Evolutionary conservation across 768 basidiomycete genomes (phyloP).

Genomic region (Tulasnella sp.): DNA sequence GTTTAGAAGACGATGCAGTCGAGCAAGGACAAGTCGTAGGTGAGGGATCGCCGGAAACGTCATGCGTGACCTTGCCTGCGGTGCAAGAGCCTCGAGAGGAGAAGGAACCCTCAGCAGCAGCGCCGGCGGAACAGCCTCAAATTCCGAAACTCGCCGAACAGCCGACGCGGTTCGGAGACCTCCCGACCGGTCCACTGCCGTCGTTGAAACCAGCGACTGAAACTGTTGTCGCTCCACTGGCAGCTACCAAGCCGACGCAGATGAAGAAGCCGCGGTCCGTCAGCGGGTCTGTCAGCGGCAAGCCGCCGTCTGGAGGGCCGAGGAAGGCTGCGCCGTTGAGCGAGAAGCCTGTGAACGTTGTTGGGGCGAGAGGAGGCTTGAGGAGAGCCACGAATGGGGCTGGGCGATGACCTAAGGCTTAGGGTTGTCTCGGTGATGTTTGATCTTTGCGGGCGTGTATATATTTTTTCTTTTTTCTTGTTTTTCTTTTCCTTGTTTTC

Average conservation of each 20-base stretch:
- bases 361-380: not conserved
- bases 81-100: not conserved
- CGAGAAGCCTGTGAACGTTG: conserved; percentile 5
- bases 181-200: not conserved
- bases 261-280: conserved; percentile 7
- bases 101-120: not conserved
- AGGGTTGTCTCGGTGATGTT: not conserved
- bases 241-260: not conserved
- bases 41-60: not conserved
- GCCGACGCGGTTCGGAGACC: not conserved
- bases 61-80: not conserved
- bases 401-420: not conserved
- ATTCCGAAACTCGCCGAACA: not conserved
- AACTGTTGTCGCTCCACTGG: not conserved
- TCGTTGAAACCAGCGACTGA: not conserved
- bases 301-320: not conserved
- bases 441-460: not conserved
- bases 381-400: not conserved
- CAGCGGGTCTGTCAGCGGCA: not conserved
- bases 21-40: not conserved
- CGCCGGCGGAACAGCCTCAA: not conserved
- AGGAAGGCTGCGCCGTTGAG: conserved; percentile 10
- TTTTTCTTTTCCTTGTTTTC: not conserved
- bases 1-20: not conserved
- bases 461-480: not conserved